Base-by-base conservation (phyloP, 2,329 filamentous ascomycete genomes). In the Aspergillus bombycis region DNA sequence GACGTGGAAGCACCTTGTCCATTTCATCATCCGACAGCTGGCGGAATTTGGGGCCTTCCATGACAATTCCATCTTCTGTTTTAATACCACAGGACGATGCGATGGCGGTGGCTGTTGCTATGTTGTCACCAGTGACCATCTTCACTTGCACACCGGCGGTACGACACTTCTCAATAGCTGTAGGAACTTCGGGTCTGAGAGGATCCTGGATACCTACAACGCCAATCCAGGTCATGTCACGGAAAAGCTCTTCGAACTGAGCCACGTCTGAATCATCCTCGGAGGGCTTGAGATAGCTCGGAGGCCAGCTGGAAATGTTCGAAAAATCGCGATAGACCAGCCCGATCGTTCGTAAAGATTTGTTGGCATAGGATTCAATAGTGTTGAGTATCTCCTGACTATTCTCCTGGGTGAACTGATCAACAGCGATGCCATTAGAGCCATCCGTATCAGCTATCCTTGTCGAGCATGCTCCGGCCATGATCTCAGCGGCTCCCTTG, bases 141-240 rank as follows among this genome's bases (percentile, higher is more conserved):
- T 89, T 89, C 55, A 91, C 89, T 61, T 87, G 83, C 19, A 93
- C 89, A 60, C 90, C 90, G 21, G 90, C 90, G 30, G 82, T 83
- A 68, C 89, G 85, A 65, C 89, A 91, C 71, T 86, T 86, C 63
- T 82, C 80, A 60, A 93, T 90, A 52, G 90, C 90, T 55, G 87
- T 84, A 16, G 86, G 83, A 26, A 92, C 90, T 68, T 89, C 89
- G 7, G 85, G 83, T 61, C 90, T 83, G 21, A 92, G 85, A 38
- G 90, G 90, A 75, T 93, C 90, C 73, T 92, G 89, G 71, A 93
- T 92, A 69, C 90, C 90, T 56, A 91, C 88, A 46, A 92, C 81
- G 21, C 88, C 88, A 67, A 93, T 79, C 80, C 93, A 91, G 5
- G 85, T 88, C 86, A 94, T 92, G 60, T 91, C 83, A 58, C 85